Evolutionary conservation across 164 flowering plant genomes (phyloP).

Genomic region (Saururus chinensis): DNA sequence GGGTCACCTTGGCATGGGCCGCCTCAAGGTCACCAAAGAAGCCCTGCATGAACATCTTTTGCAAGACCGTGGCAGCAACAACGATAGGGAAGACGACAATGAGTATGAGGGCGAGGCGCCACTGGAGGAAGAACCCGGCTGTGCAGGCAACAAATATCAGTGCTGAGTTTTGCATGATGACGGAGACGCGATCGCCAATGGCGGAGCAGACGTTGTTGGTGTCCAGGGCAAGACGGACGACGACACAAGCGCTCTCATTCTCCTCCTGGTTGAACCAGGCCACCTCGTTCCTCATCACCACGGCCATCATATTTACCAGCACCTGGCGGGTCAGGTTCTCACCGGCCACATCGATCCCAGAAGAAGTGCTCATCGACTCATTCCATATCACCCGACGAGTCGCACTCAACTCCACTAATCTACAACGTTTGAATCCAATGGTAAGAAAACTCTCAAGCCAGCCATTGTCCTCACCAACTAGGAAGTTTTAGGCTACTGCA

Average conservation of each 20-base stretch:
- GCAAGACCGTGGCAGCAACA: slow-evolving; percentile 78
- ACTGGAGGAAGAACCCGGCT: slow-evolving; percentile 85
- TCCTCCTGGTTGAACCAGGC: slow-evolving; percentile 98
- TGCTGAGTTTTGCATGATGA: slow-evolving; percentile 93
- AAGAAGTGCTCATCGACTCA: no score
- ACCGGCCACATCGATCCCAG: no score
- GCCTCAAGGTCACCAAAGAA: no score
- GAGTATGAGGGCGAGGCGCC: slow-evolving; percentile 97
- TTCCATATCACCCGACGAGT: no score
- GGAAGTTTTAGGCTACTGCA: no score
- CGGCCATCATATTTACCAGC: slow-evolving; percentile 80
- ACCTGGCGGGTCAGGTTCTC: slow-evolving; percentile 89
- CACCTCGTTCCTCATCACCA: slow-evolving; percentile 81
- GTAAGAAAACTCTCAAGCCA: no score
- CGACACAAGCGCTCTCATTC: slow-evolving; percentile 82
- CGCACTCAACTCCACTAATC: no score
- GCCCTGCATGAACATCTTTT: no score
- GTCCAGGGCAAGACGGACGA: slow-evolving; percentile 87
- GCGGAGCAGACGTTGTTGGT: slow-evolving; percentile 95
- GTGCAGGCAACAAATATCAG: slow-evolving; percentile 91
- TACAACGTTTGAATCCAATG: no score
- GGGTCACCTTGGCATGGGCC: no score
- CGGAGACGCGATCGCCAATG: slow-evolving; percentile 91
- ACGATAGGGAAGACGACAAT: slow-evolving; percentile 95
- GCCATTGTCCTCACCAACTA: no score